phyloP scores from a whole-genome alignment of 768 basidiomycete species.

The Pleurotus platypus region DNA sequence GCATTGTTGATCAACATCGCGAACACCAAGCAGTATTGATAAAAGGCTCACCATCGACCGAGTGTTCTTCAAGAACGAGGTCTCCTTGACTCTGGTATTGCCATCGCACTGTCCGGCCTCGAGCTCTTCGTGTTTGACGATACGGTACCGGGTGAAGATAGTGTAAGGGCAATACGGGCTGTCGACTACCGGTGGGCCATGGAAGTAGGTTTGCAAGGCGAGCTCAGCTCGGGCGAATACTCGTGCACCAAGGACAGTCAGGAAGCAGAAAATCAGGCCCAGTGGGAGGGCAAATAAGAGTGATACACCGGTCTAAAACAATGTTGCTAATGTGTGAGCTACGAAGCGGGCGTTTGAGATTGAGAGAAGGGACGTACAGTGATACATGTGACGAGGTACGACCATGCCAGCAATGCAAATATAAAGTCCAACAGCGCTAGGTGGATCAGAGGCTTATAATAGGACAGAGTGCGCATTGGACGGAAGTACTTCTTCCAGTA shows the following conservation, averaged over 20 bases:
- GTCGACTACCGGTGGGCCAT: constrained; percentile 59
- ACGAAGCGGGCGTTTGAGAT: background rate
- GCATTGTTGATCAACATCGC: background rate
- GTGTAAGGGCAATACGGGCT: constrained; percentile 61
- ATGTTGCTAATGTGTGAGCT: background rate
- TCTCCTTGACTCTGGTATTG: constrained; percentile 42
- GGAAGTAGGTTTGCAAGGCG: constrained; percentile 63
- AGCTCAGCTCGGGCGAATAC: constrained; percentile 70
- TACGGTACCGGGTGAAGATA: constrained; percentile 62
- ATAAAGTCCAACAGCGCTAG: constrained; percentile 72
- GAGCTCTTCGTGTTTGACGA: constrained; percentile 26
- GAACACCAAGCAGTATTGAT: background rate
- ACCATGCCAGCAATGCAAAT: constrained; percentile 66
- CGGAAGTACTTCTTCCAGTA: constrained; percentile 61
- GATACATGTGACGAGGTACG: constrained; percentile 75
- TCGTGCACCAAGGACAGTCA: constrained; percentile 71
- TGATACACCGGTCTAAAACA: constrained; percentile 64
- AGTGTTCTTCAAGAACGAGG: constrained; percentile 74
- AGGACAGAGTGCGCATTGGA: constrained; percentile 49
- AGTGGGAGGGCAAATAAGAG: constrained; percentile 75
- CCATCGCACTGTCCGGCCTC: constrained; percentile 45
- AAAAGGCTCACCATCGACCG: constrained; percentile 64
- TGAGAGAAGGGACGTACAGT: constrained; percentile 45
- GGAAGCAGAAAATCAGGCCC: constrained; percentile 72
- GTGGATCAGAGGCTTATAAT: constrained; percentile 65